Conservation (phyloP, 2,329 filamentous ascomycete genomes). For the Pyrenochaeta sp. region DNA sequence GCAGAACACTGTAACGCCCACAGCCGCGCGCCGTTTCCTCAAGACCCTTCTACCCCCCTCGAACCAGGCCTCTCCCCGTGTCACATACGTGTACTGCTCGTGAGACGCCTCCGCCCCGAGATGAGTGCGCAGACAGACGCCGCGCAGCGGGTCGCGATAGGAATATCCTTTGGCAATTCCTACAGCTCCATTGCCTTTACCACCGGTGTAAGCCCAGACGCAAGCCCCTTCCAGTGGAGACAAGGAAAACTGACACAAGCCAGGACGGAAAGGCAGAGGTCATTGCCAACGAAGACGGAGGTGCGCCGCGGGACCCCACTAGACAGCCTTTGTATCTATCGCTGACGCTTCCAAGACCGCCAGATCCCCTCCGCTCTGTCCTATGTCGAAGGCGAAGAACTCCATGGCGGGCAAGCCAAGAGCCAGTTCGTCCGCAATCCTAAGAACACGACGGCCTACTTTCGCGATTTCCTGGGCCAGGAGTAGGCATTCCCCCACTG, state of each 20-base stretch:
- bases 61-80: background rate
- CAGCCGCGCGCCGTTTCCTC: background rate
- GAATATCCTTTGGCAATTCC: conserved; percentile 97
- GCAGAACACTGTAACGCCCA: background rate
- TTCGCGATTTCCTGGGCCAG: conserved; percentile 94
- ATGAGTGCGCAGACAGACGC: conserved; percentile 63
- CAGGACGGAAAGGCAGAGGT: conserved; percentile 94
- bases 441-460: conserved; percentile 92
- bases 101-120: conserved; percentile 14
- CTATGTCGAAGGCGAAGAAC: conserved; percentile 95
- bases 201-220: conserved; percentile 60
- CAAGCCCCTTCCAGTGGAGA: background rate
- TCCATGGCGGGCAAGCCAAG: conserved; percentile 95
- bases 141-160: conserved; percentile 76
- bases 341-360: conserved; percentile 69
- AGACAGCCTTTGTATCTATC: conserved; percentile 6
- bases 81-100: conserved; percentile 1
- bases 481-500: conserved; percentile 67
- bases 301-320: conserved; percentile 58
- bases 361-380: conserved; percentile 95
- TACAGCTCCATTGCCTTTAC: conserved; percentile 98
- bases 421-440: conserved; percentile 90
- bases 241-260: conserved; percentile 15
- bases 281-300: conserved; percentile 98
- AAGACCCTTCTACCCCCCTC: background rate